Conservation (phyloP, 208 protist genomes). For the Wallacemonas collosoma region DNA sequence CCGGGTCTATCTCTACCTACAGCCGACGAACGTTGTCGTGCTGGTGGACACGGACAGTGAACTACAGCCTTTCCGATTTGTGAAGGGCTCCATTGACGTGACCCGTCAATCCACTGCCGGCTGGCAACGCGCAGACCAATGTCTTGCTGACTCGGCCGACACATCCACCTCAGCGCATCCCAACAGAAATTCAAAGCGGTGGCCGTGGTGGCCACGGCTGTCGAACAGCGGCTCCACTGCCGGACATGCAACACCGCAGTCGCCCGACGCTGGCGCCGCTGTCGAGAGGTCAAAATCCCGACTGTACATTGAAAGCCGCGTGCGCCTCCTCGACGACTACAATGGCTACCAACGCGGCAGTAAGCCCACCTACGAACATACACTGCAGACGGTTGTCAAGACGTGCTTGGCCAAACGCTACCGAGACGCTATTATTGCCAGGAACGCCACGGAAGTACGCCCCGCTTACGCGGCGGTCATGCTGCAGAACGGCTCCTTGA, state of each 20-base stretch:
- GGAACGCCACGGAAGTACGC: conserved; percentile 15
- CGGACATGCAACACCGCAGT: too few relatives aligned
- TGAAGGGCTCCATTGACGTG: conserved; percentile 17
- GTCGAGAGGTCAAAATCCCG: neutral
- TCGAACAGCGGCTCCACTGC: too few relatives aligned
- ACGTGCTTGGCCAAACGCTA: conserved; percentile 49
- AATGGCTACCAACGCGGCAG: conserved; percentile 73
- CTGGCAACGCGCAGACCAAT: conserved; percentile 17
- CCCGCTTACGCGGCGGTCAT: conserved; percentile 58
- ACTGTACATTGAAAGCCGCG: conserved; percentile 33
- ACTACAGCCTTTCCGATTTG: conserved; percentile 60
- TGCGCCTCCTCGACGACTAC: conserved; percentile 40
- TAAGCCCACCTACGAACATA: conserved; percentile 50
- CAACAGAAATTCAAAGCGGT: too few relatives aligned
- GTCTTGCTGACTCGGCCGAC: neutral
- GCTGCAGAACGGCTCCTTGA: conserved; percentile 53
- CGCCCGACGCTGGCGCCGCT: too few relatives aligned
- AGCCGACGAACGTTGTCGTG: conserved; percentile 45
- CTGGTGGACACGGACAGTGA: conserved; percentile 47
- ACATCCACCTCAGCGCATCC: neutral
- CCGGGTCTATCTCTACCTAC: conserved; percentile 67
- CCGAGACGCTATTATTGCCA: conserved; percentile 33
- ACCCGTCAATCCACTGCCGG: neutral
- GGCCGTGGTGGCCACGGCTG: too few relatives aligned
- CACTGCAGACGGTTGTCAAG: conserved; percentile 34